Conservation (phyloP, 2,329 filamentous ascomycete species). For the Aspergillus ruber region DNA sequence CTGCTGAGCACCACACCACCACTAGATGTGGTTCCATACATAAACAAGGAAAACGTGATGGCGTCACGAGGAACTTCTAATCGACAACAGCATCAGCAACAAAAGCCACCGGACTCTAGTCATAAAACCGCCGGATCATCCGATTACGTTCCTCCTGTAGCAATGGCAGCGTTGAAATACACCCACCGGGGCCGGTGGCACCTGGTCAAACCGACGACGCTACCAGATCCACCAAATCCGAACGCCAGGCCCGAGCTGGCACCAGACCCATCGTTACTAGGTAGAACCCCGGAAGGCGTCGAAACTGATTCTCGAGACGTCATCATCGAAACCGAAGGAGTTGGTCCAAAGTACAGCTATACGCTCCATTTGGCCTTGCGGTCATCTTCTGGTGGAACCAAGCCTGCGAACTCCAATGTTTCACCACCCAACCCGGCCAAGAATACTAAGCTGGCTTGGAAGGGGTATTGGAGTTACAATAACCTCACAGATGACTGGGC, state of each 20-base stretch:
- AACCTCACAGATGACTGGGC: slow-evolving; percentile 83
- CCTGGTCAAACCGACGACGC: slow-evolving; percentile 46
- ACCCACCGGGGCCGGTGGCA: slow-evolving; percentile 63
- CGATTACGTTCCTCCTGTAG: slow-evolving; percentile 31
- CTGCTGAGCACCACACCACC: slow-evolving; percentile 78
- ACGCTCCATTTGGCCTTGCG: slow-evolving; percentile 70
- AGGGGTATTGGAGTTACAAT: slow-evolving; percentile 87
- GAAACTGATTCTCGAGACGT: slow-evolving; percentile 51
- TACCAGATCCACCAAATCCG: slow-evolving; percentile 12
- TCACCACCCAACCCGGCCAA: slow-evolving; percentile 43
- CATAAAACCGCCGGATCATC: slow-evolving; percentile 15
- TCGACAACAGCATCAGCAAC: slow-evolving; percentile 27
- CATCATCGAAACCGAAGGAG: slow-evolving; percentile 80
- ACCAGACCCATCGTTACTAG: slow-evolving; percentile 7
- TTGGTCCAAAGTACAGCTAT: slow-evolving; percentile 72
- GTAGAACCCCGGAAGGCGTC: slow-evolving; percentile 10
- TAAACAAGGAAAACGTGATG: slow-evolving; percentile 64
- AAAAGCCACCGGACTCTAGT: slow-evolving; percentile 39
- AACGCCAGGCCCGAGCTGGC: slow-evolving; percentile 29
- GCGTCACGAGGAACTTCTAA: slow-evolving; percentile 24
- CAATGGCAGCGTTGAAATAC: slow-evolving; percentile 58
- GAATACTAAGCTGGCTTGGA: slow-evolving; percentile 86
- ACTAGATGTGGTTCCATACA: slow-evolving; percentile 75
- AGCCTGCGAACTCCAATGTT: slow-evolving; percentile 40
- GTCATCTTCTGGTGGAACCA: slow-evolving; percentile 36